Conservation (phyloP, 805 yeast genomes). For the Ogataea chonburiensis region DNA sequence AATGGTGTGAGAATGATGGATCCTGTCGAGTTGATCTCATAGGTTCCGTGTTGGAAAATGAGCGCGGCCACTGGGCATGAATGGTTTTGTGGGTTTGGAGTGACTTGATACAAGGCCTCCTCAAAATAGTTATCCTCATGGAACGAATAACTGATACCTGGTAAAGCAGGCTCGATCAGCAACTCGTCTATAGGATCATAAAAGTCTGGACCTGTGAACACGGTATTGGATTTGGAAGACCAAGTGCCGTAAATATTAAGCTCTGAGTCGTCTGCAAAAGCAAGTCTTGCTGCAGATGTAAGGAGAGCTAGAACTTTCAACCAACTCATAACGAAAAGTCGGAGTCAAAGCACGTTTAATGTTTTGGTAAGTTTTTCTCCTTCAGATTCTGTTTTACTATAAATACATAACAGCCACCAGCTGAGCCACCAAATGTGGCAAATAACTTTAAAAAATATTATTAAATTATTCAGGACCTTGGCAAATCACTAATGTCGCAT, state of each 20-base stretch:
- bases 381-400: slow-evolving; percentile 8
- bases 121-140: slow-evolving; percentile 91
- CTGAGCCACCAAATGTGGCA: slow-evolving; percentile 14
- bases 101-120: slow-evolving; percentile 81
- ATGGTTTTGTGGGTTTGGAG: slow-evolving; percentile 69
- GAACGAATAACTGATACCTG: slow-evolving; percentile 92
- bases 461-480: not conserved
- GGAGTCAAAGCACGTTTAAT: not conserved
- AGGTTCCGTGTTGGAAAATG: slow-evolving; percentile 87
- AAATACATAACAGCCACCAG: slow-evolving; percentile 2
- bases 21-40: slow-evolving; percentile 61
- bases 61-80: slow-evolving; percentile 80
- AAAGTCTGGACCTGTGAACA: slow-evolving; percentile 95
- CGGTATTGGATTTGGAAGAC: slow-evolving; percentile 91
- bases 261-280: slow-evolving; percentile 8
- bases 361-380: slow-evolving; percentile 7
- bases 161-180: slow-evolving; percentile 90
- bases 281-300: not conserved
- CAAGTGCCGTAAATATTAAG: slow-evolving; percentile 78
- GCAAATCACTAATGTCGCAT: slow-evolving; percentile 4
- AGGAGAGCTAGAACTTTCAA: slow-evolving; percentile 4
- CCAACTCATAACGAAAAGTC: slow-evolving; percentile 6
- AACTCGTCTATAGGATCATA: slow-evolving; percentile 96
- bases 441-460: slow-evolving; percentile 1
- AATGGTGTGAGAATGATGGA: slow-evolving; percentile 69